A percentile compares a stretch with the other conserved stretches of the same genome.
Conservation (phyloP, 495 filamentous ascomycete genomes). For the Neohortaea acidophila region DNA sequence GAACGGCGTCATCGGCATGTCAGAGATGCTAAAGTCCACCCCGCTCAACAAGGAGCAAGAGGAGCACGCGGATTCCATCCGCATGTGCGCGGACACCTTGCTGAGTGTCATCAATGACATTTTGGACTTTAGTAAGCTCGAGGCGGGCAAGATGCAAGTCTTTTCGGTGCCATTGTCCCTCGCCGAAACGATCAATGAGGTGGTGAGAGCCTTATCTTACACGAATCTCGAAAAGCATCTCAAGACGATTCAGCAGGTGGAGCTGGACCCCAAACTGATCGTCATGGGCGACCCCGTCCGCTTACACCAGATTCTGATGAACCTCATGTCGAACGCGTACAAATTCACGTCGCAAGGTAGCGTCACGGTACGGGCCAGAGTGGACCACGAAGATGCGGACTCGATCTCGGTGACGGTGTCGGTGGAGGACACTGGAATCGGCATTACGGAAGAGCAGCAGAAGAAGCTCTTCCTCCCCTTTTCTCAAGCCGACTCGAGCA, state of each 20-base stretch:
- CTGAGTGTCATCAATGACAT: constrained; percentile 94
- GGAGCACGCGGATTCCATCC: constrained; percentile 82
- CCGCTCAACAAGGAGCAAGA: constrained; percentile 64
- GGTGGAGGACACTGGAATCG: constrained; percentile 82
- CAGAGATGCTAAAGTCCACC: constrained; percentile 69
- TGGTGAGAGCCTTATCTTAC: constrained; percentile 70
- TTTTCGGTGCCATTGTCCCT: constrained; percentile 74
- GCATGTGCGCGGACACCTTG: constrained; percentile 76
- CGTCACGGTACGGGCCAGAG: constrained; percentile 59
- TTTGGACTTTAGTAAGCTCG: constrained; percentile 82
- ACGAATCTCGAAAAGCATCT: constrained; percentile 67
- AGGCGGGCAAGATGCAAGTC: constrained; percentile 90
- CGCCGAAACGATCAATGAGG: constrained; percentile 72
- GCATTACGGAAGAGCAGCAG: constrained; percentile 66
- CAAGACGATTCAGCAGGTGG: constrained; percentile 54
- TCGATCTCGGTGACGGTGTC: constrained; percentile 63
- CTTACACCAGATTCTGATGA: constrained; percentile 84
- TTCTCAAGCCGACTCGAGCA: constrained; percentile 76
- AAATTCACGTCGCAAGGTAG: constrained; percentile 83
- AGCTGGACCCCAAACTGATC: constrained; percentile 55
- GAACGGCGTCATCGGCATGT: constrained; percentile 40
- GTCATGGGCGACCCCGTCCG: constrained; percentile 83
- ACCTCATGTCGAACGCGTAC: constrained; percentile 81
- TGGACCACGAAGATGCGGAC: constrained; percentile 53
- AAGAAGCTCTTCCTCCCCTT: constrained; percentile 80